Percentiles rank a stretch among this genome's conserved stretches.
phyloP scores from a whole-genome alignment of 805 yeast species.

The Monosporozyma yasuniensis region DNA sequence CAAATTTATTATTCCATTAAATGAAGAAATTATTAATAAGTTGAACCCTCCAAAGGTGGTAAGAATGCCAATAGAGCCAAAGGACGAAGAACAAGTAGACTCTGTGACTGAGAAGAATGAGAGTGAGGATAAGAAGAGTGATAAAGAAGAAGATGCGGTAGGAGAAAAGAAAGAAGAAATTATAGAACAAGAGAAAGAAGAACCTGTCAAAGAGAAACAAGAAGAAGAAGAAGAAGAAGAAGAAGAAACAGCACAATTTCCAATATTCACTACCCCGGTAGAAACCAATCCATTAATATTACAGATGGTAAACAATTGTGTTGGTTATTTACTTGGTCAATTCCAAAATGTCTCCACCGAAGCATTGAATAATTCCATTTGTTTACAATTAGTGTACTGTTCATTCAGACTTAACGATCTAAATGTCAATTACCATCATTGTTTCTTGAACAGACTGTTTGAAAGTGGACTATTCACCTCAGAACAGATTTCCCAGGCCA shows the following conservation, averaged over 20 bases:
- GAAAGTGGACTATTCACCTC: conserved; percentile 19
- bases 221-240: not conserved
- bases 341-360: conserved; percentile 2
- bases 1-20: conserved; percentile 11
- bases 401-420: conserved; percentile 64
- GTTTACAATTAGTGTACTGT: conserved; percentile 79
- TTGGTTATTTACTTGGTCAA: conserved; percentile 25
- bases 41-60: not conserved
- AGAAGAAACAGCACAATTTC: not conserved
- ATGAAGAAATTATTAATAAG: not conserved
- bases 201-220: not conserved
- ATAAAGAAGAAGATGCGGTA: not conserved
- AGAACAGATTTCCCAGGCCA: conserved; percentile 19
- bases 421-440: conserved; percentile 25
- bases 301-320: conserved; percentile 28
- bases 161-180: not conserved
- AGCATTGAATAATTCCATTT: conserved; percentile 48
- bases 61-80: not conserved
- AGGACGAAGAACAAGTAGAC: not conserved
- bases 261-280: not conserved
- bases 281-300: conserved; percentile 27
- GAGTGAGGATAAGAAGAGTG: not conserved
- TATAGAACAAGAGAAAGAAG: not conserved
- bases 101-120: not conserved
- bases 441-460: conserved; percentile 23